A percentile compares a stretch with the other conserved stretches of the same genome.
Evolutionary conservation across 2,329 filamentous ascomycete species (phyloP).

Genomic region (Thielaviopsis musarum): DNA sequence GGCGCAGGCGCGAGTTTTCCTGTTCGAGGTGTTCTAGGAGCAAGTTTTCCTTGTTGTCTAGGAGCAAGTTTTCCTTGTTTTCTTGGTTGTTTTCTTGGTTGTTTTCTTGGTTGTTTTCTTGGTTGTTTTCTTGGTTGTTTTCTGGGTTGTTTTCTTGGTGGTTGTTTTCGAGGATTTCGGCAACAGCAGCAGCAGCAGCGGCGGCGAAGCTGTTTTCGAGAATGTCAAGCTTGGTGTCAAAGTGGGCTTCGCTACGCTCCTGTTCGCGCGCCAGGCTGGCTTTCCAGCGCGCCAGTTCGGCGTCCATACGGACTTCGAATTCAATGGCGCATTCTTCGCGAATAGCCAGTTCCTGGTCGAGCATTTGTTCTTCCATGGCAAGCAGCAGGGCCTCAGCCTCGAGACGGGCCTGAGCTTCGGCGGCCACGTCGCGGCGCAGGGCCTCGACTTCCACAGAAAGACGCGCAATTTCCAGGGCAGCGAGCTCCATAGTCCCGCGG

Average conservation of each 20-base stretch:
- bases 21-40: slow-evolving; percentile 47
- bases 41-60: slow-evolving; percentile 41
- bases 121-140: not conserved
- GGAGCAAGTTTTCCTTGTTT: slow-evolving; percentile 17
- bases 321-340: slow-evolving; percentile 79
- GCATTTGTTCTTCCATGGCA: slow-evolving; percentile 47
- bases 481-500: slow-evolving; percentile 63
- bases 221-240: slow-evolving; percentile 69
- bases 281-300: slow-evolving; percentile 71
- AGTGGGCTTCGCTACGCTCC: slow-evolving; percentile 66
- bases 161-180: not conserved
- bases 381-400: slow-evolving; percentile 59
- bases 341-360: slow-evolving; percentile 63
- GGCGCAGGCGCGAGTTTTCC: slow-evolving; percentile 53
- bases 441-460: slow-evolving; percentile 63
- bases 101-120: not conserved
- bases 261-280: slow-evolving; percentile 59
- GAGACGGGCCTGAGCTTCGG: slow-evolving; percentile 52
- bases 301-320: slow-evolving; percentile 60
- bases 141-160: no score
- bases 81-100: slow-evolving; percentile 19
- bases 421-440: slow-evolving; percentile 49
- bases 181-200: no score
- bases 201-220: slow-evolving; percentile 28
- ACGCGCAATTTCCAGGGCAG: slow-evolving; percentile 65